Evolutionary conservation across 768 basidiomycete genomes (phyloP).

Genomic region (Mycena kentingensis): DNA sequence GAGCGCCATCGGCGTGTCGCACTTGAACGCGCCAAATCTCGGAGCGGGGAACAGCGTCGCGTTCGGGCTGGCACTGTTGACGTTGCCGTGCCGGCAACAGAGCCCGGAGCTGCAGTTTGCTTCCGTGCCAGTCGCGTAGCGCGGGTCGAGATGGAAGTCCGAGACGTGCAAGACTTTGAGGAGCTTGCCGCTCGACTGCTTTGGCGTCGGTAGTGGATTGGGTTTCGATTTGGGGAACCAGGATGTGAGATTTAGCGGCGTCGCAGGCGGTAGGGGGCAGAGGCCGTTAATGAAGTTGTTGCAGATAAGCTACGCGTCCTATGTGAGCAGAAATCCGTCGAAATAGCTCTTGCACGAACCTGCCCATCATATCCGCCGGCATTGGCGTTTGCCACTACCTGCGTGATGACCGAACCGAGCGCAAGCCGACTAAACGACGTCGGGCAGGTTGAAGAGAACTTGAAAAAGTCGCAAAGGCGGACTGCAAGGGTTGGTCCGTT

Average conservation of each 20-base stretch:
- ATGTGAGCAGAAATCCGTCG: background rate
- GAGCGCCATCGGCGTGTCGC: conserved; percentile 68
- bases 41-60: conserved; percentile 59
- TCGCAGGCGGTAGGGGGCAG: conserved; percentile 59
- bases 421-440: conserved; percentile 47
- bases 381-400: conserved; percentile 71
- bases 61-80: conserved; percentile 54
- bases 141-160: conserved; percentile 75
- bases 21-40: conserved; percentile 64
- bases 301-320: conserved; percentile 8
- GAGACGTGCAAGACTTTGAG: conserved; percentile 78
- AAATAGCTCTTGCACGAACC: conserved; percentile 34
- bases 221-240: conserved; percentile 85
- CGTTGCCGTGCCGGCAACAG: conserved; percentile 63
- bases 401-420: conserved; percentile 64
- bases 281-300: conserved; percentile 19
- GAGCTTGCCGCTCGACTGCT: conserved; percentile 60
- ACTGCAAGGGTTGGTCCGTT: conserved; percentile 60
- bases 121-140: conserved; percentile 69
- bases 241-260: conserved; percentile 59
- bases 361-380: conserved; percentile 75
- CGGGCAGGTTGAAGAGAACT: conserved; percentile 53
- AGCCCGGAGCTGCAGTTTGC: conserved; percentile 68
- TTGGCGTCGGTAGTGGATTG: conserved; percentile 58
- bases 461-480: conserved; percentile 60